A percentile compares a stretch with the other conserved stretches of the same genome.
Evolutionary conservation across 2,329 filamentous ascomycete genomes (phyloP).

Genomic region (Cadophora malorum): DNA sequence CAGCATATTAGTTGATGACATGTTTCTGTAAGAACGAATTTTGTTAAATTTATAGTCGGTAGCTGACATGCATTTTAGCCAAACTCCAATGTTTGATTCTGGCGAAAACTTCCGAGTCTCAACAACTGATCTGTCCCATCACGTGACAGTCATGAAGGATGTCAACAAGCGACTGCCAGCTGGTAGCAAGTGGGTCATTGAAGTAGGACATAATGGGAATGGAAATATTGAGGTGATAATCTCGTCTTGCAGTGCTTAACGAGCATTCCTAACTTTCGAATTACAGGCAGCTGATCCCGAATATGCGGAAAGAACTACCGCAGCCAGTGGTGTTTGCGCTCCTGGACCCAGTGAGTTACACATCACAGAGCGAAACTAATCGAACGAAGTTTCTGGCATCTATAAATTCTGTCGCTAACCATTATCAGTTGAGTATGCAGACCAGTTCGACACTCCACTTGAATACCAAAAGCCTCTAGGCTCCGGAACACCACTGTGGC

Average conservation of each 20-base stretch:
- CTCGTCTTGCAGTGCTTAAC: background rate
- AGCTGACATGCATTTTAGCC: background rate
- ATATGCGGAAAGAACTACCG: background rate
- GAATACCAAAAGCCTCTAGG: slow-evolving; percentile 56
- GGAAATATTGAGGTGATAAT: slow-evolving; percentile 51
- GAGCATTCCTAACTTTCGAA: background rate
- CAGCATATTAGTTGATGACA: slow-evolving; percentile 59
- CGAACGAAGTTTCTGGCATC: background rate
- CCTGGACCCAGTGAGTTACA: slow-evolving; percentile 10
- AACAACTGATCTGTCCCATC: slow-evolving; percentile 53
- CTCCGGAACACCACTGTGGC: slow-evolving; percentile 57
- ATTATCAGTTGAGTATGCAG: slow-evolving; percentile 52
- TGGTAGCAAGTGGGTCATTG: slow-evolving; percentile 59
- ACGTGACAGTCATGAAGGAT: slow-evolving; percentile 51
- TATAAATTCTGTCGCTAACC: background rate
- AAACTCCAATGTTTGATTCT: slow-evolving; percentile 17
- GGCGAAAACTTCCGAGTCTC: slow-evolving; percentile 56
- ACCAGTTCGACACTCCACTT: slow-evolving; percentile 53
- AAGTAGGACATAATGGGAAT: slow-evolving; percentile 62
- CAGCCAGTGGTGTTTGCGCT: background rate
- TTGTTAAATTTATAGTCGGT: background rate
- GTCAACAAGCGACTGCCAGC: slow-evolving; percentile 55
- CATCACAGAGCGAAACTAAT: background rate
- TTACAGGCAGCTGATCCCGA: slow-evolving; percentile 9
- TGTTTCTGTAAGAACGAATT: slow-evolving; percentile 60